Base-by-base conservation (phyloP, 768 basidiomycete genomes). In the Suillus paluster region DNA sequence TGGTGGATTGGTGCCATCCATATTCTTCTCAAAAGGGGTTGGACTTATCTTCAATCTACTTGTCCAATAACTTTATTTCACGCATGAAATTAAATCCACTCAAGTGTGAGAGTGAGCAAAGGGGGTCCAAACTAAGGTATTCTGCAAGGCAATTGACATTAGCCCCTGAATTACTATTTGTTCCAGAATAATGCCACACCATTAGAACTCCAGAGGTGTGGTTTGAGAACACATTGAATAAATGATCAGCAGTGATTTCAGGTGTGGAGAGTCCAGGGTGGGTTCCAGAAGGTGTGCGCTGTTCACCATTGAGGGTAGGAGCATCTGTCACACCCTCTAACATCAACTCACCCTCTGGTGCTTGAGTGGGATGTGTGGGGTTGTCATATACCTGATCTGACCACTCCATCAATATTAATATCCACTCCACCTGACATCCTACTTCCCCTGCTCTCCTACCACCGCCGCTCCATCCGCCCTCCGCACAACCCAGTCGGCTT, bases 11-110 rank as follows among this genome's bases (percentile, higher is more conserved):
- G 58, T 66, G 73, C 75, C 76, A 1, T 67, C 68, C 56, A 27
- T 45, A 63, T 19, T 58, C 52, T 4, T 59, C 60, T 63, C 57
- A 2, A 58, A 68, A 45, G 21, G 45, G 19, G 65, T 64, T 54
- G 19, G 65, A 10, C 64, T 64, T 48, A 0, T 44, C 17, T 15
- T 54, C 45, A 12, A 57, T 34, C 9, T 57, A 57, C 49, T 71
- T 62, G 9, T 61, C 57, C 27, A 17, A 46, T 21, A 21, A 30
- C 41, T 57, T 21, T 48, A 57, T 58, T 42, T 72, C 68, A 15
- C 74, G 65, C 1, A 0, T 69, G 44, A 2, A 11, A 56, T 19
- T 70, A 34, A 59, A 71, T 77, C 46, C 76, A 77, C 23, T 25
- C 0, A 46, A 21, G 45, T 46, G 23, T 0, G 23, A 2, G 4